A percentile compares a stretch with the other conserved stretches of the same genome.
Conservation (phyloP, 164 flowering plant species). For the Echeveria elegans region DNA sequence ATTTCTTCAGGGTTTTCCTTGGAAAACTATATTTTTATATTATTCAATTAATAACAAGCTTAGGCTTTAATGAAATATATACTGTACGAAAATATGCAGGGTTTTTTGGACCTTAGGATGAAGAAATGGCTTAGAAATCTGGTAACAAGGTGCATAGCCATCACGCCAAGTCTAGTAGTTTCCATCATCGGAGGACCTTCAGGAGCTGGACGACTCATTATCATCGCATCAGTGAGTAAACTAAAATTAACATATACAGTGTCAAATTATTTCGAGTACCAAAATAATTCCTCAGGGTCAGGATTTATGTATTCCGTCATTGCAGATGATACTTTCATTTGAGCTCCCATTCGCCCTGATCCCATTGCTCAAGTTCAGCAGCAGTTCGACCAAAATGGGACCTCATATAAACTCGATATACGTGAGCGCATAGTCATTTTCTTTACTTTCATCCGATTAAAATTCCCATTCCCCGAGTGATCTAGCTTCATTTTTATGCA, state of each 20-base stretch:
- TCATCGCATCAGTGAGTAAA: constrained; percentile 64
- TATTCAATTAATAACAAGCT: too few relatives aligned
- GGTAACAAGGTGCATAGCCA: constrained; percentile 62
- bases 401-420: constrained; percentile 75
- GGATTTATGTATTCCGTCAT: background rate
- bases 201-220: constrained; percentile 69
- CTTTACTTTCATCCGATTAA: background rate
- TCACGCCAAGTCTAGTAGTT: constrained; percentile 64
- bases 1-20: too few relatives aligned
- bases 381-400: constrained; percentile 87
- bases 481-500: constrained; percentile 17
- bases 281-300: background rate
- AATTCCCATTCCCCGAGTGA: background rate
- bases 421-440: constrained; percentile 30
- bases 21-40: too few relatives aligned
- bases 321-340: constrained; percentile 91
- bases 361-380: constrained; percentile 92
- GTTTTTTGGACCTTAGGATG: constrained; percentile 74
- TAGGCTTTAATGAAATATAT: too few relatives aligned
- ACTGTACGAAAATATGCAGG: constrained; percentile 27
- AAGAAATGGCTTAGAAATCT: constrained; percentile 59
- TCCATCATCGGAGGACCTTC: constrained; percentile 64
- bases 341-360: constrained; percentile 92
- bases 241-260: background rate
- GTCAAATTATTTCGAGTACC: background rate